phyloP scores from a whole-genome alignment of 768 basidiomycete genomes.

The Dioszegia crocea region DNA sequence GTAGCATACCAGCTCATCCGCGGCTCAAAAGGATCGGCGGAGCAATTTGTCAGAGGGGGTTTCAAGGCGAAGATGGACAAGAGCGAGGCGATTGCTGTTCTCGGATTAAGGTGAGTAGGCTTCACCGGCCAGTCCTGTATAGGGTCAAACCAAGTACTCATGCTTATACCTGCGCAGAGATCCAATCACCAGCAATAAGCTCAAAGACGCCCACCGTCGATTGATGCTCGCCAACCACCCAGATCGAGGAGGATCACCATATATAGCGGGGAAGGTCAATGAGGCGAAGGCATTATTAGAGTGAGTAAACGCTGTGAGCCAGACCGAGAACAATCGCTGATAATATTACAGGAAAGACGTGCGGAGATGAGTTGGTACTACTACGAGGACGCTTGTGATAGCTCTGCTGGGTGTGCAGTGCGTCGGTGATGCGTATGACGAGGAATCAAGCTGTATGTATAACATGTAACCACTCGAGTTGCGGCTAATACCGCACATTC shows the following conservation, averaged over 20 bases:
- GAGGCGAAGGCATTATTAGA: constrained; percentile 93
- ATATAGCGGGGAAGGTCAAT: constrained; percentile 96
- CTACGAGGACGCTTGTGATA: no score
- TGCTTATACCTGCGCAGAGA: constrained; percentile 58
- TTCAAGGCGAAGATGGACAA: constrained; percentile 96
- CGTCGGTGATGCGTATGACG: no score
- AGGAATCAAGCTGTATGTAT: no score
- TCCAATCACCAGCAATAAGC: constrained; percentile 63
- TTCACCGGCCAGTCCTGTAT: no score
- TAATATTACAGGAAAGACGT: constrained; percentile 7
- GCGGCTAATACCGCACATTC: no score
- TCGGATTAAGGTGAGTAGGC: constrained; percentile 90
- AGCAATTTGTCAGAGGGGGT: constrained; percentile 87
- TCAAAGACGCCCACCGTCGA: constrained; percentile 93
- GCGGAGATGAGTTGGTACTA: constrained; percentile 4
- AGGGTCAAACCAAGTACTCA: neutral
- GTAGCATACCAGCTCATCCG: constrained; percentile 36
- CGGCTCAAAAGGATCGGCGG: constrained; percentile 54
- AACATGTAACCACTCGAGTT: no score
- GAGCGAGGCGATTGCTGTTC: constrained; percentile 82
- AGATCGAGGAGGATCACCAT: constrained; percentile 96
- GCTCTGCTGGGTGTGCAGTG: no score
- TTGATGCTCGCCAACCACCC: constrained; percentile 99
- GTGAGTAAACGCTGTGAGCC: constrained; percentile 16
- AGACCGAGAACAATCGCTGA: neutral